These are phyloP conservation scores for Capsicum pubescens DNA, from an alignment of 257 asterid genomes.

Conservation along the genomic window DNA sequence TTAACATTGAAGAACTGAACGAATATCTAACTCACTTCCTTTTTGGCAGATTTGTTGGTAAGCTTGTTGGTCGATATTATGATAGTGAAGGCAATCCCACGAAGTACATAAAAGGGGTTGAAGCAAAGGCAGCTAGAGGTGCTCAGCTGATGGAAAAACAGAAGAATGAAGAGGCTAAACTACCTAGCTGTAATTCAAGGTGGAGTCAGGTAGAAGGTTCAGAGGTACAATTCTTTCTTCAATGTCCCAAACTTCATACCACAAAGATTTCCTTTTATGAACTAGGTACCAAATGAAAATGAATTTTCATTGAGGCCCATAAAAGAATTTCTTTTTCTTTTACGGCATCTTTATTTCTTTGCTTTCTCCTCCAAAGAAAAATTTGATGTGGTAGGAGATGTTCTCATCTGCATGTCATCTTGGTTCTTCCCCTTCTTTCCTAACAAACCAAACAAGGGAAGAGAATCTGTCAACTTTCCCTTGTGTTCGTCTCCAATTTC, in stretches of 20 bases:
- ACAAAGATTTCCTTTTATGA: not conserved
- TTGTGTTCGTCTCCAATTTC: not conserved
- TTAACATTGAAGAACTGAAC: not conserved
- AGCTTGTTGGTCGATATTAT: slow-evolving; percentile 82
- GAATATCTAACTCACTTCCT: not conserved
- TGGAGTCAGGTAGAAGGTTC: slow-evolving; percentile 97
- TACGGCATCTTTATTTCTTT: not conserved
- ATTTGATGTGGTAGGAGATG: slow-evolving; percentile 10
- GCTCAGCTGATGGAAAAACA: slow-evolving; percentile 89
- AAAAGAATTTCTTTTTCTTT: not conserved
- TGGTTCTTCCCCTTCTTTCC: not conserved
- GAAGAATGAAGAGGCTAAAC: slow-evolving; percentile 78
- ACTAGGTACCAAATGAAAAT: slow-evolving; percentile 5
- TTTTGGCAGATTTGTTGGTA: slow-evolving; percentile 68
- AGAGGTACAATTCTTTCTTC: slow-evolving; percentile 54
- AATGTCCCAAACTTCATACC: not conserved
- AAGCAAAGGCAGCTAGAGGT: slow-evolving; percentile 93
- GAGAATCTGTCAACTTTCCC: not conserved
- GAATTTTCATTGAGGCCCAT: not conserved
- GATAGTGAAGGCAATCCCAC: slow-evolving; percentile 75
- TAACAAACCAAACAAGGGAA: slow-evolving; percentile 16
- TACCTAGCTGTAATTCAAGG: slow-evolving; percentile 79
- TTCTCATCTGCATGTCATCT: not conserved
- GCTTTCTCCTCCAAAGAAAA: not conserved
- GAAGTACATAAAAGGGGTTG: slow-evolving; percentile 85